These are phyloP conservation scores for Malus hybrid DNA, from an alignment of 331 rosid species.

Conservation along the genomic window DNA sequence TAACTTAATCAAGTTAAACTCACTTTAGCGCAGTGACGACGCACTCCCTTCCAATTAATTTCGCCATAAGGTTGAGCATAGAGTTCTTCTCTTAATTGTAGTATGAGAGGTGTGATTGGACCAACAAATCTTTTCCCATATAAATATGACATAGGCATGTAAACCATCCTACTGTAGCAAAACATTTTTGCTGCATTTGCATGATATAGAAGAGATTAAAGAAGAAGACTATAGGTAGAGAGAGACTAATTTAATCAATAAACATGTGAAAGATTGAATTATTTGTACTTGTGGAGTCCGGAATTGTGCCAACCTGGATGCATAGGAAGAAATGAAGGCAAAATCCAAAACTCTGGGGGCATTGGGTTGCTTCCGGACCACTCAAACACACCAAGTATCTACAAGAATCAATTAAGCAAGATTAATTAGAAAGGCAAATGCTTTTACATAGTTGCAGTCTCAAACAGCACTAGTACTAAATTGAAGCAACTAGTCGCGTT, in stretches of 20 bases:
- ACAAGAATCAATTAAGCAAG: not conserved
- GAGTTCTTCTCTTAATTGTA: too few relatives aligned
- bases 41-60: conserved; percentile 21
- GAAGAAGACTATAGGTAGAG: not conserved
- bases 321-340: too few relatives aligned
- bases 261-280: not conserved
- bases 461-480: not conserved
- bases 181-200: conserved; percentile 12
- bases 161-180: conserved; percentile 18
- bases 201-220: not conserved
- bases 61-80: not conserved
- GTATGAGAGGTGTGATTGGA: too few relatives aligned
- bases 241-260: not conserved
- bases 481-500: too few relatives aligned
- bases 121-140: too few relatives aligned
- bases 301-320: conserved; percentile 30
- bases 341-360: too few relatives aligned
- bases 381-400: conserved; percentile 19
- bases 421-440: too few relatives aligned
- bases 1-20: not conserved
- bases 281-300: not conserved
- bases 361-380: too few relatives aligned
- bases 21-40: conserved; percentile 17
- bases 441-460: not conserved
- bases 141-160: too few relatives aligned